A percentile compares a stretch with the other conserved stretches of the same genome.
Conservation (phyloP, 257 asterid species). For the Thymus quinquecostatus region DNA sequence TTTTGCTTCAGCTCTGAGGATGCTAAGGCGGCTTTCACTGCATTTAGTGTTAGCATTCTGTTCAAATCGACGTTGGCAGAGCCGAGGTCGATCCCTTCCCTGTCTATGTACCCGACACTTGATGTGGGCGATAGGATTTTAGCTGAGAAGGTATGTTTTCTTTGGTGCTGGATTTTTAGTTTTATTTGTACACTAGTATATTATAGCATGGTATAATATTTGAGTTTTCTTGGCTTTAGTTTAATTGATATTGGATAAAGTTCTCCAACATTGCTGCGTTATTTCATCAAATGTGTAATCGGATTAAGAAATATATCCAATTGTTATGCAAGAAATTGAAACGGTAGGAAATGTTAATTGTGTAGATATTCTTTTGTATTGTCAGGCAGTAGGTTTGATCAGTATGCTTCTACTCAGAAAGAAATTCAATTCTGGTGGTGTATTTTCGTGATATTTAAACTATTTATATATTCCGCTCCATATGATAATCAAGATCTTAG, state of each 20-base stretch:
- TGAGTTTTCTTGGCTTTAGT: constrained; percentile 8
- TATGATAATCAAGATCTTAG: background rate
- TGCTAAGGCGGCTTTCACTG: constrained; percentile 89
- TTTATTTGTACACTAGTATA: background rate
- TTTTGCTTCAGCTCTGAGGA: constrained; percentile 65
- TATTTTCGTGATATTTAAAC: constrained; percentile 24
- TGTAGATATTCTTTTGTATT: constrained; percentile 28
- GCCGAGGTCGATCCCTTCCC: constrained; percentile 92
- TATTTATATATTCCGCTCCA: background rate
- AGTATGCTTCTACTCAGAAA: constrained; percentile 28
- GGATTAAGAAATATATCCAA: background rate
- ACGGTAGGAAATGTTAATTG: constrained; percentile 5
- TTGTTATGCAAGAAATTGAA: constrained; percentile 3
- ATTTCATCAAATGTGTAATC: background rate
- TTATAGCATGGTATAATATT: background rate
- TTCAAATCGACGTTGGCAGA: constrained; percentile 89
- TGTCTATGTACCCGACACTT: constrained; percentile 94
- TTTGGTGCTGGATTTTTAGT: background rate
- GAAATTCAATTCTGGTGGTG: constrained; percentile 11
- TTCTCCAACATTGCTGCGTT: background rate
- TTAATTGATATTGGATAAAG: constrained; percentile 9
- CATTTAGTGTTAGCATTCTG: constrained; percentile 77
- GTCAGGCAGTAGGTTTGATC: constrained; percentile 27
- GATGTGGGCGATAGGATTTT: constrained; percentile 89
- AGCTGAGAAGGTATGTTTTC: constrained; percentile 69